These are phyloP conservation scores for Cytospora mali DNA, from an alignment of 2,329 filamentous ascomycete species.

Conservation along the genomic window DNA sequence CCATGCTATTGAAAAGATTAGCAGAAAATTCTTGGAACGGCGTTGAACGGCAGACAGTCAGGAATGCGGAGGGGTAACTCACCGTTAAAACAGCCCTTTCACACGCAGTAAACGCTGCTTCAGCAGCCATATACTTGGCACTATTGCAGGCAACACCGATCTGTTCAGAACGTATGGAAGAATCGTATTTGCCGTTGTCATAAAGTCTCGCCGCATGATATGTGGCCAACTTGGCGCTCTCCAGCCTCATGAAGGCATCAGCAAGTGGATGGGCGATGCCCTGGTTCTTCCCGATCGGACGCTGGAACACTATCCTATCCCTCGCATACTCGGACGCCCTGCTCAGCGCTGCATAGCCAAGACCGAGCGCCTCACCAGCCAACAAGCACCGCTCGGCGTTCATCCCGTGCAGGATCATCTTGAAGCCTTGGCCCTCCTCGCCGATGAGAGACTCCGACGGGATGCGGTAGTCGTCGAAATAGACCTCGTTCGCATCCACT, in stretches of 20 bases:
- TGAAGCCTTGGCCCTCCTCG: constrained; percentile 75
- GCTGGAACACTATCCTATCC: constrained; percentile 66
- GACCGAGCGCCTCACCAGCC: constrained; percentile 76
- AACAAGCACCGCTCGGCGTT: constrained; percentile 77
- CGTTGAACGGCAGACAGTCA: too few relatives aligned
- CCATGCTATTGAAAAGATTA: constrained; percentile 43
- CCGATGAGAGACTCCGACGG: constrained; percentile 68
- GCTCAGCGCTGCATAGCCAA: constrained; percentile 72
- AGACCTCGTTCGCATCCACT: constrained; percentile 84
- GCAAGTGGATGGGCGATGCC: constrained; percentile 67
- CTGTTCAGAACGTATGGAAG: constrained; percentile 54
- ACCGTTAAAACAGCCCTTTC: constrained; percentile 59
- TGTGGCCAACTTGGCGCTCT: constrained; percentile 65
- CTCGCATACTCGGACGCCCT: constrained; percentile 67
- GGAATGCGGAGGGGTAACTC: neutral
- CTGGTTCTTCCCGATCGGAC: constrained; percentile 68
- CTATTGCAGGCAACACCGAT: constrained; percentile 69
- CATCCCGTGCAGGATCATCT: constrained; percentile 77
- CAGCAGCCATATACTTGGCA: constrained; percentile 71
- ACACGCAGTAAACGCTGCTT: constrained; percentile 64
- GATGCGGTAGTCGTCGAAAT: constrained; percentile 78
- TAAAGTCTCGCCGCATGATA: constrained; percentile 68
- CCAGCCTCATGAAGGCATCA: constrained; percentile 63
- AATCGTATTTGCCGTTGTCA: constrained; percentile 55
- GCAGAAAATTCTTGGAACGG: neutral